phyloP scores from a whole-genome alignment of 2,329 filamentous ascomycete genomes.

The Helicocarpus griseus region DNA sequence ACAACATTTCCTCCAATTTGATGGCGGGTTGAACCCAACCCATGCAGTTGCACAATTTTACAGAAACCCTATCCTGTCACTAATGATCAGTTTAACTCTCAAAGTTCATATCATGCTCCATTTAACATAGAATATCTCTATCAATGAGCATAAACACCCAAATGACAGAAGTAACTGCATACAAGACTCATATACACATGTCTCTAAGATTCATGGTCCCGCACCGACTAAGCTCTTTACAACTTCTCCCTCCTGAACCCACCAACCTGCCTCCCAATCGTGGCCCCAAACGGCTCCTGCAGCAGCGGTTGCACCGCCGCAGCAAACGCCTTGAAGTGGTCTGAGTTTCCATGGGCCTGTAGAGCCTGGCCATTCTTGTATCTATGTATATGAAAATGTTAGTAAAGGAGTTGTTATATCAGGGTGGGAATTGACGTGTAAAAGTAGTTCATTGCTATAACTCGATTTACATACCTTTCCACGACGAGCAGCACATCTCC shows the following conservation, averaged over 20 bases:
- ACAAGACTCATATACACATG: neutral
- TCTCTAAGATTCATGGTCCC: neutral
- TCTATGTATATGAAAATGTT: neutral
- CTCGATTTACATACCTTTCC: slow-evolving; percentile 22
- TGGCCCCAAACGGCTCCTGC: slow-evolving; percentile 4
- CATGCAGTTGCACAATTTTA: too few species aligned
- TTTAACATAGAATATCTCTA: too few species aligned
- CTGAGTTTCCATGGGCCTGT: slow-evolving; percentile 8
- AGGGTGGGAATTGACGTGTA: too few species aligned
- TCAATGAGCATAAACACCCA: too few species aligned
- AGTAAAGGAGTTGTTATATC: neutral
- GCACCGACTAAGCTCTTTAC: neutral
- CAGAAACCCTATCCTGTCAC: too few species aligned
- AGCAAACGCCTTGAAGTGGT: slow-evolving; percentile 10
- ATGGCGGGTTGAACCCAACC: too few species aligned
- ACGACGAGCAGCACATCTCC: slow-evolving; percentile 25
- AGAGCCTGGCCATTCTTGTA: slow-evolving; percentile 9
- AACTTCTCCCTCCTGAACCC: slow-evolving; percentile 11
- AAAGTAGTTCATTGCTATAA: too few species aligned
- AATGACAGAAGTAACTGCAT: too few species aligned
- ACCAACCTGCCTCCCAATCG: slow-evolving; percentile 7
- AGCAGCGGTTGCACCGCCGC: slow-evolving; percentile 6
- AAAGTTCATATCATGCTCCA: too few species aligned
- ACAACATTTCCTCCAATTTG: too few species aligned
- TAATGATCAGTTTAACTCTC: too few species aligned